Evolutionary conservation across 1,284 basidiomycete genomes (phyloP).

Genomic region (Leccinum pallidistipes): DNA sequence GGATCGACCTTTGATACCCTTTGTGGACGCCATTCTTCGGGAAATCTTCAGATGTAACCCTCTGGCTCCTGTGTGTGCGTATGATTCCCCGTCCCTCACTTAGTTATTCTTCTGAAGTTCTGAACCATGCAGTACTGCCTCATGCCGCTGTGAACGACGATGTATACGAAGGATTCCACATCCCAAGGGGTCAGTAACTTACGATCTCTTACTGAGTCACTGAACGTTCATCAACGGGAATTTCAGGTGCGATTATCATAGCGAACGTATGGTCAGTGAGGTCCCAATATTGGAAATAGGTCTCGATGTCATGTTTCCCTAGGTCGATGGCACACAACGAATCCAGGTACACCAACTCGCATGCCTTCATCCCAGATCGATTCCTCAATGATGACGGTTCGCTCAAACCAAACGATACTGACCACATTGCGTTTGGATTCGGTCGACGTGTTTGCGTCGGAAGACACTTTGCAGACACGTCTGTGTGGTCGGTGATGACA

Average conservation of each 20-base stretch:
- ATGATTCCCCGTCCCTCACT: neutral
- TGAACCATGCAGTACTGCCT: conserved; percentile 7
- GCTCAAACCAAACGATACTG: conserved; percentile 1
- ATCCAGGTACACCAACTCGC: conserved; percentile 5
- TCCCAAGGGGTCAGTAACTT: conserved; percentile 11
- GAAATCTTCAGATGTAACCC: conserved; percentile 24
- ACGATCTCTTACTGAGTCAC: neutral
- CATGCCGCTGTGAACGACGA: conserved; percentile 12
- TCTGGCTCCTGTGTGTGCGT: conserved; percentile 16
- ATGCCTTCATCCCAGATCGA: conserved; percentile 12
- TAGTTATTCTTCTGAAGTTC: neutral
- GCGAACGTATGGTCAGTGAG: conserved; percentile 10
- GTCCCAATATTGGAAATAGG: neutral
- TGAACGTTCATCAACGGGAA: neutral
- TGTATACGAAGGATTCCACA: conserved; percentile 13
- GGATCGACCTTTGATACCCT: conserved; percentile 33
- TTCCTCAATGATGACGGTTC: conserved; percentile 13
- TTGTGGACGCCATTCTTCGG: conserved; percentile 32
- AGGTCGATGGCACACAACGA: conserved; percentile 16
- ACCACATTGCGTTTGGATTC: conserved; percentile 9
- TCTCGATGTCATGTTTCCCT: neutral
- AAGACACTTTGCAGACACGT: conserved; percentile 13
- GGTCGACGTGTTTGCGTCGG: conserved; percentile 4
- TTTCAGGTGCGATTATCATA: conserved; percentile 7
- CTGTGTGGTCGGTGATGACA: conserved; percentile 2